Evolutionary conservation across 495 filamentous ascomycete species (phyloP), one percentile per base, ranked within the genome.

Genomic region (Penicillium subrubescens): DNA sequence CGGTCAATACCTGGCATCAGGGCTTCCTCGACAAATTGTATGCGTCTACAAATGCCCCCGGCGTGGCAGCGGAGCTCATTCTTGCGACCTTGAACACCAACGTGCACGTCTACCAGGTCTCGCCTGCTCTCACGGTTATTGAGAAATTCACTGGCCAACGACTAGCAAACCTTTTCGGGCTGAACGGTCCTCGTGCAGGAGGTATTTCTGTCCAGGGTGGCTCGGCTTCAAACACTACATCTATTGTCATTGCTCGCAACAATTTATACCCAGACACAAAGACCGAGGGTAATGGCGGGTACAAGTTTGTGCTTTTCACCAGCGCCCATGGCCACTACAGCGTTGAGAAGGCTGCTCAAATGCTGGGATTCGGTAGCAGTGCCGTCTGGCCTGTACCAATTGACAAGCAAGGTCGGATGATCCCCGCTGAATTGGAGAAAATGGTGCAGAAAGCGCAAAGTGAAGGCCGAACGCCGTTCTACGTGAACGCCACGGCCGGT

Each of bases 1-100:
- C 87, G 54, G 94, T 97, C 69, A 98, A 98, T 76, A 97, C 94
- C 35, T 98, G 94, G 94, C 90, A 94, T 74, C 92, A 94, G 71
- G 95, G 94, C 8, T 97, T 99, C 77, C 76, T 97, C 73, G 92
- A 97, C 76, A 96, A 97, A 80, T 80, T 97, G 35, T 97, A 97
- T 75, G 89, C 89, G 23, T 89, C 87, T 56, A 95, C 91, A 29
- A 93, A 95, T 76, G 88, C 93, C 17, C 91, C 92, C 23, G 94
- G 94, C 17, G 81, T 97, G 0, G 85, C 88, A 19, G 89, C 92
- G 3, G 94, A 99, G 67, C 83, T 97, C 19, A 83, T 97, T 37
- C 87, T 97, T 21, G 85, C 89, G 0, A 84, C 88, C 8, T 76
- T 98, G 34, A 97, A 99, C 76, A 96, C 94, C 46, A 97, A 97